Percentiles rank a stretch among this genome's conserved stretches.
phyloP scores from a whole-genome alignment of 23 red algal genomes.

The Porphyridium purpureum region DNA sequence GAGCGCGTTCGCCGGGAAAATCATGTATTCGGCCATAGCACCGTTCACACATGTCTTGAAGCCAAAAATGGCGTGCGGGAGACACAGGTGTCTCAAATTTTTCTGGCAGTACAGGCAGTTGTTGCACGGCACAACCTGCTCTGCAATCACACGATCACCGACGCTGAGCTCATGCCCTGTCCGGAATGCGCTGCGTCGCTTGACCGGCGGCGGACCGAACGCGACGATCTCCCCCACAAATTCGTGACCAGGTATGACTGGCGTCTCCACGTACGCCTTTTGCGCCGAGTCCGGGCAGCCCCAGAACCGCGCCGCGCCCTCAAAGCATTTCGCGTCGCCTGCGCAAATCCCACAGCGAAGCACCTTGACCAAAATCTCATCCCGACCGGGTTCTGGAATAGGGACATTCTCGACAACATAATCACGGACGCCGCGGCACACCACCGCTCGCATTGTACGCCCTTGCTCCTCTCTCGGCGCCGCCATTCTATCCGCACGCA shows the following conservation, averaged over 20 bases:
- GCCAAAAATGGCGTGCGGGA: constrained; percentile 63
- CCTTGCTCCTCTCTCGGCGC: too few relatives aligned
- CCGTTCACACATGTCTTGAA: constrained; percentile 50
- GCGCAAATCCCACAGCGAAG: constrained; percentile 52
- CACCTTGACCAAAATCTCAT: constrained; percentile 39
- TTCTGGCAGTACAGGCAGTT: constrained; percentile 57
- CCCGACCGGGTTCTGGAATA: constrained; percentile 13
- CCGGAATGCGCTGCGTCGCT: too few relatives aligned
- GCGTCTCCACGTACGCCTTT: constrained; percentile 34
- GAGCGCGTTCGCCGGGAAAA: constrained; percentile 31
- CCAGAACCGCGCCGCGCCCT: constrained; percentile 17
- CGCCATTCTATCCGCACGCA: too few relatives aligned
- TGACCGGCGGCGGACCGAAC: too few relatives aligned
- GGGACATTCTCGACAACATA: constrained; percentile 5
- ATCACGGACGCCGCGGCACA: constrained; percentile 35
- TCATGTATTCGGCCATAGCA: constrained; percentile 48
- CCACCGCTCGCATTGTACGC: constrained; percentile 27
- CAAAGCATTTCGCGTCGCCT: constrained; percentile 68
- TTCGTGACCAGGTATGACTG: constrained; percentile 62
- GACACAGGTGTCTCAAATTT: constrained; percentile 45
- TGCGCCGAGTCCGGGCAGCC: neutral
- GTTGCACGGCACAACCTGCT: constrained; percentile 61
- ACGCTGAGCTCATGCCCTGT: too few relatives aligned
- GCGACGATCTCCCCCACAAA: constrained; percentile 51
- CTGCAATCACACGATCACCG: constrained; percentile 43